Base-by-base conservation (phyloP, 1,139 yeast species). In the Candida freyschussii region DNA sequence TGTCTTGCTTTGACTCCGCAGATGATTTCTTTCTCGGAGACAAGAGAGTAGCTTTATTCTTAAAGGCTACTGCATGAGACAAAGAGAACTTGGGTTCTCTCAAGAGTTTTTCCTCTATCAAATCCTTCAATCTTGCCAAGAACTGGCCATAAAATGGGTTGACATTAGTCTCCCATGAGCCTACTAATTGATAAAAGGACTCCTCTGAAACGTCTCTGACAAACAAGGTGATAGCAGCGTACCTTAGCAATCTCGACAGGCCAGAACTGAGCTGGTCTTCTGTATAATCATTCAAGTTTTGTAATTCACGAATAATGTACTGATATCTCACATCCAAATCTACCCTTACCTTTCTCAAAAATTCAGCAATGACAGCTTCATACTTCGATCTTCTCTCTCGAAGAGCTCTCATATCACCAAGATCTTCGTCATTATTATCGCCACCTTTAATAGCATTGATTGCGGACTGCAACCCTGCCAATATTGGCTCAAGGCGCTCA, bases 381-480 rank as follows among this genome's bases (percentile, higher is more conserved):
- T 81, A 85, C 10, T 66, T 67, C 12, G 65, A 62, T 36, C 77
- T 71, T 51, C 82, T 79, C 50, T 84, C 91, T 42, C 68, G 71
- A 40, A 86, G 63, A 0, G 95, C 95, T 41, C 67, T 67, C 86
- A 86, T 81, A 11, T 73, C 66, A 28, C 84, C 78, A 41, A 83
- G 56, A 39, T 73, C 72, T 26, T 64, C 70, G 14, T 56, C 59
- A 8, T 49, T 50, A 9, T 55, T 50, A 40, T 62, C 68, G 36
- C 52, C 63, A 41, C 78, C 74, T 41, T 70, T 66, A 23, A 78
- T 74, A 2, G 85, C 78, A 27, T 60, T 63, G 31, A 81, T 58
- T 0, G 95, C 94, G 33, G 69, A 68, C 50, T 72, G 78, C 30
- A 89, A 62, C 17, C 69, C 73, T n/a, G 63, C 56, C 19, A 87